Base-by-base conservation (phyloP, 2,329 filamentous ascomycete species). In the Aspergillus ochraceoroseus region DNA sequence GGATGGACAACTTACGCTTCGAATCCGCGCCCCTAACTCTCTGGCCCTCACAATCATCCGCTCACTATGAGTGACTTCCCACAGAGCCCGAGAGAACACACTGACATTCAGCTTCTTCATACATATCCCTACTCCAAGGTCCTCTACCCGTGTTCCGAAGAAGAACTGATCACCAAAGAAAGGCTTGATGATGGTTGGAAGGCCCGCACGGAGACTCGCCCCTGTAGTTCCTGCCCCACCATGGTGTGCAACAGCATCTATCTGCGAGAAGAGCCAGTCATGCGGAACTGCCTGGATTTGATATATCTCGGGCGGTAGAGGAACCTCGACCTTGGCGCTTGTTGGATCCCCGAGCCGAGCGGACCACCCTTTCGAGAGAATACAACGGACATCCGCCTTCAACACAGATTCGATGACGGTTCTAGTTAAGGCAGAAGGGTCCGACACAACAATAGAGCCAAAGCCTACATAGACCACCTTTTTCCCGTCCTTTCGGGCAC, bases 81-180 rank as follows among this genome's bases (percentile, higher is more conserved):
- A 95, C 5, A 98, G 68, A 0, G 90, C 88, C 43, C 86, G 76
- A 11, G 87, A 85, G 54, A 98, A 90, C 25, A 83, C 77, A 50
- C 79, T 84, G n/a, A 86, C 83, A 14, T 92, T 94, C 70, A 95
- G 80, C 64, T 87, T 92, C 70, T 85, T 88, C 54, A 98, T 73
- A 58, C 83, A 87, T 13, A 95, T 82, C 0, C 92, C 92, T 2
- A 96, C 92, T 0, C 92, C 90, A 4, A 98, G 73, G 57, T 96
- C 90, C 62, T 96, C 88, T 1, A 96, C 85, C 3, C 92, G 77
- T 19, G 75, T 79, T 5, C 88, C 92, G 55, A 94, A 96, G 72
- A 98, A 98, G 73, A 85, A 95, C 61, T 98, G 92, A 56, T 98
- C 92, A 4, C 92, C 92, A 59, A 98, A 98, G 71, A 96, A 98